Percentiles rank a stretch among this genome's conserved stretches.
These are phyloP conservation scores for Boletus reticulatus DNA, from an alignment of 768 basidiomycete genomes.

Conservation along the genomic window DNA sequence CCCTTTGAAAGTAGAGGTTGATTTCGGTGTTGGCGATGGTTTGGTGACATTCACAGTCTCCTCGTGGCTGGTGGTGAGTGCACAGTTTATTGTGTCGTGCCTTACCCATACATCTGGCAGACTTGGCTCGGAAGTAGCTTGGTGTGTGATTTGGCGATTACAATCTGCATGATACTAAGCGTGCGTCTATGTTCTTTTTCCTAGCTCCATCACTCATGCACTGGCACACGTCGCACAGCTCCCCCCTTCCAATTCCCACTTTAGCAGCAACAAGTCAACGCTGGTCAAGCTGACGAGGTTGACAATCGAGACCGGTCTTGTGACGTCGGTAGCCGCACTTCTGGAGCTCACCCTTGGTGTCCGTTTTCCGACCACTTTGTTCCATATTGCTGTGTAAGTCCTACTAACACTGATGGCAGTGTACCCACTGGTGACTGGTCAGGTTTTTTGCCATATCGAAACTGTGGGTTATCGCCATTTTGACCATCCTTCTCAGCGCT, in stretches of 20 bases:
- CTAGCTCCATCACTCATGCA: not conserved
- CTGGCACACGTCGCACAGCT: conserved; percentile 6
- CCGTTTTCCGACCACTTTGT: not conserved
- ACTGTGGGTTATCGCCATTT: conserved; percentile 1
- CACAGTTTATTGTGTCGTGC: no score
- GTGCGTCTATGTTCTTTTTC: conserved; percentile 3
- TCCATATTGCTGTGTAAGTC: conserved; percentile 21
- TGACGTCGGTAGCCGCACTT: conserved; percentile 18
- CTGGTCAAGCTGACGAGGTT: conserved; percentile 15
- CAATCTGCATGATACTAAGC: conserved; percentile 15
- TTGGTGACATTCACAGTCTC: not conserved
- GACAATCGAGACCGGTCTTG: conserved; percentile 22
- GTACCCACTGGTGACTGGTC: not conserved
- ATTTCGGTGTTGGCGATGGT: no score
- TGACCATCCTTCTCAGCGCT: not conserved
- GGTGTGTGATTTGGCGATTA: conserved; percentile 18
- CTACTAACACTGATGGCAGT: no score
- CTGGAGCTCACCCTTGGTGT: conserved; percentile 15
- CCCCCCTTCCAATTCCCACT: conserved; percentile 3
- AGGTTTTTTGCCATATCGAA: conserved; percentile 16
- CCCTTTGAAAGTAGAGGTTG: rapidly evolving
- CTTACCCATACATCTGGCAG: not conserved
- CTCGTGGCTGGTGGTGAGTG: conserved; percentile 8
- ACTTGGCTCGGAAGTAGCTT: conserved; percentile 21
- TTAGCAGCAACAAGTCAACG: not conserved